These are phyloP conservation scores for Phlebopus sp. DNA, from an alignment of 1,284 basidiomycete genomes.

Conservation along the genomic window DNA sequence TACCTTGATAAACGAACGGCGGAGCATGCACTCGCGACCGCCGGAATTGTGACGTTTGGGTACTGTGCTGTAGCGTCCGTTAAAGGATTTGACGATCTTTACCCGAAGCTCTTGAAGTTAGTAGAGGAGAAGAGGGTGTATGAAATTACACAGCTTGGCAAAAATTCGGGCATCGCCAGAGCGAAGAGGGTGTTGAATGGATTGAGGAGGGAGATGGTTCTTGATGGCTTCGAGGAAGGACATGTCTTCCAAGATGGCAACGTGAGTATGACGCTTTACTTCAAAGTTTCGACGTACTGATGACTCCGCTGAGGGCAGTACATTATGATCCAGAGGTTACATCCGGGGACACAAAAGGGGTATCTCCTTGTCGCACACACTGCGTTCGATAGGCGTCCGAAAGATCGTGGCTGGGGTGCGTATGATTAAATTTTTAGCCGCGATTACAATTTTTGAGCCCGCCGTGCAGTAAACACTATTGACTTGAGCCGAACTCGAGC, in stretches of 20 bases:
- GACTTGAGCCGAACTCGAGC: constrained; percentile 78
- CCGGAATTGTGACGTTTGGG: constrained; percentile 84
- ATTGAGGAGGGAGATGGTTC: constrained; percentile 86
- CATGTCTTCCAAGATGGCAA: constrained; percentile 95
- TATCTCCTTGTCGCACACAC: constrained; percentile 90
- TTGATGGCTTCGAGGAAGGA: constrained; percentile 80
- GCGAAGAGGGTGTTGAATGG: constrained; percentile 85
- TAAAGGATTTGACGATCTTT: constrained; percentile 96
- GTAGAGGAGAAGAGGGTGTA: constrained; percentile 83
- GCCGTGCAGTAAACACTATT: constrained; percentile 68
- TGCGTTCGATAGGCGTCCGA: constrained; percentile 77
- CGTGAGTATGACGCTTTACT: constrained; percentile 45
- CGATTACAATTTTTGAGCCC: neutral
- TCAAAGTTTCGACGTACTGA: constrained; percentile 6
- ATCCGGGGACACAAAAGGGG: constrained; percentile 87
- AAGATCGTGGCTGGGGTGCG: constrained; percentile 75
- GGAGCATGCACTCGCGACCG: constrained; percentile 90
- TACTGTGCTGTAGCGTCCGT: constrained; percentile 86
- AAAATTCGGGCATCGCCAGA: constrained; percentile 69
- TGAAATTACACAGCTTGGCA: constrained; percentile 53
- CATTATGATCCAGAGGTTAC: constrained; percentile 86
- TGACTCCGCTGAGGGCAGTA: constrained; percentile 47
- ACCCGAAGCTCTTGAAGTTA: constrained; percentile 85
- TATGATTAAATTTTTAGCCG: constrained; percentile 1
- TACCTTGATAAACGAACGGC: constrained; percentile 85